These are phyloP conservation scores for Trichoderma sp. DNA, from an alignment of 2,329 filamentous ascomycete genomes.

Conservation along the genomic window DNA sequence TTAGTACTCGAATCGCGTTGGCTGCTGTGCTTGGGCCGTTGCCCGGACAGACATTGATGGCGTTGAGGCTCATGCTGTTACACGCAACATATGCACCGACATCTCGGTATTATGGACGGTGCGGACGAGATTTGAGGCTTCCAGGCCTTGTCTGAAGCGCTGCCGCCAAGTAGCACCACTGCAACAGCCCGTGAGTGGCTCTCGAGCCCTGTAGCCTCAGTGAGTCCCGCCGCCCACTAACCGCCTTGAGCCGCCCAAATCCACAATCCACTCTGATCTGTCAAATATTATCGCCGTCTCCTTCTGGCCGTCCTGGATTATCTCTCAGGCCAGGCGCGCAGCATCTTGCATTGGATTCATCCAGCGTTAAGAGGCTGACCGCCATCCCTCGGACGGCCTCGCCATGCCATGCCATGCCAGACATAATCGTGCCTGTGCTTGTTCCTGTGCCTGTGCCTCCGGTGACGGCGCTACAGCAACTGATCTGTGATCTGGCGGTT, in stretches of 20 bases:
- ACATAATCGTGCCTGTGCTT: background rate
- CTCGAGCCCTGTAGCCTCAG: background rate
- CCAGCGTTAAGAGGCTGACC: slow-evolving; percentile 1
- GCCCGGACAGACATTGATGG: background rate
- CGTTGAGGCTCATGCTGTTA: background rate
- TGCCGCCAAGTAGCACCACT: background rate
- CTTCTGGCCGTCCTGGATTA: background rate
- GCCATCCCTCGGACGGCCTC: background rate
- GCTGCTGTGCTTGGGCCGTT: background rate
- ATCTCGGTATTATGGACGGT: background rate
- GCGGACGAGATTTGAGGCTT: background rate
- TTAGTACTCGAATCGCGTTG: background rate
- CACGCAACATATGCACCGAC: background rate
- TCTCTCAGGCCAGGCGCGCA: slow-evolving; percentile 7
- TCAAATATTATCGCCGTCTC: background rate
- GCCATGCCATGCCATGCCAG: background rate
- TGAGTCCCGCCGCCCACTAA: slow-evolving; percentile 8
- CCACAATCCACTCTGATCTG: slow-evolving; percentile 11
- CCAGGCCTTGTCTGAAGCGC: background rate
- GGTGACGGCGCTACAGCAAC: slow-evolving; percentile 1
- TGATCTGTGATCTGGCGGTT: slow-evolving; percentile 1
- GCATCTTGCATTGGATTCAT: slow-evolving; percentile 1
- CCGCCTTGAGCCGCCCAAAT: background rate
- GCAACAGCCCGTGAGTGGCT: background rate
- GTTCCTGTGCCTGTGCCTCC: background rate